phyloP scores from a whole-genome alignment of 345 rosid species.

The Salix arbutifolia region DNA sequence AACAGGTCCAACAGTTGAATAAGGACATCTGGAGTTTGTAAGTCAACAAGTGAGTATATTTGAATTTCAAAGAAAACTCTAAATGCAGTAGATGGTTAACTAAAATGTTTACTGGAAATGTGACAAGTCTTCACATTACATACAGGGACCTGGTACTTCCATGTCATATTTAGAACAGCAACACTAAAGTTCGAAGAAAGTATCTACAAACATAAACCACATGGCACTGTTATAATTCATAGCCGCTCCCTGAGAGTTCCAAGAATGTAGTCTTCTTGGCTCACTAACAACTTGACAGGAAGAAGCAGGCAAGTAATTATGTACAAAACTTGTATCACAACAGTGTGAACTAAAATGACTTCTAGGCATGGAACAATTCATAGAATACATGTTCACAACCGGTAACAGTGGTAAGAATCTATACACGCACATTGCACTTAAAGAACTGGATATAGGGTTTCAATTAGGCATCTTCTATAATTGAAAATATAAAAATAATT shows the following conservation, averaged over 20 bases:
- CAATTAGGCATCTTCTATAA: not conserved
- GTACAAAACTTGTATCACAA: not conserved
- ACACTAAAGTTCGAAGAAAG: not conserved
- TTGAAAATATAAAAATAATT: not conserved
- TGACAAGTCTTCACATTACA: not conserved
- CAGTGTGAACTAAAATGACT: not conserved
- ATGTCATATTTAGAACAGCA: not conserved
- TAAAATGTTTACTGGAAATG: not conserved
- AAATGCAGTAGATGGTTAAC: not conserved
- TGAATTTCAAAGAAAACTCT: not conserved
- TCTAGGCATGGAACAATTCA: not conserved
- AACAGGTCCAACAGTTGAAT: not conserved
- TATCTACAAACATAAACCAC: not conserved
- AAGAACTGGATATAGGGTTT: not conserved
- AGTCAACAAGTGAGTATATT: not conserved
- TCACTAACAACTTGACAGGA: not conserved
- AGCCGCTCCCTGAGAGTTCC: not conserved
- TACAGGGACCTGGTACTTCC: not conserved
- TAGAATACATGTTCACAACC: not conserved
- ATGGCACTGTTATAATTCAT: not conserved
- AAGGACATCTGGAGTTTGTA: not conserved
- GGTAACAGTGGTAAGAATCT: not conserved
- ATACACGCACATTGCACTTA: not conserved
- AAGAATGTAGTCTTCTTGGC: not conserved
- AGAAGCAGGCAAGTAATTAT: not conserved